A percentile compares a stretch with the other conserved stretches of the same genome.
Conservation (phyloP, 2,329 filamentous ascomycete genomes). For the Corinectria fuckeliana region DNA sequence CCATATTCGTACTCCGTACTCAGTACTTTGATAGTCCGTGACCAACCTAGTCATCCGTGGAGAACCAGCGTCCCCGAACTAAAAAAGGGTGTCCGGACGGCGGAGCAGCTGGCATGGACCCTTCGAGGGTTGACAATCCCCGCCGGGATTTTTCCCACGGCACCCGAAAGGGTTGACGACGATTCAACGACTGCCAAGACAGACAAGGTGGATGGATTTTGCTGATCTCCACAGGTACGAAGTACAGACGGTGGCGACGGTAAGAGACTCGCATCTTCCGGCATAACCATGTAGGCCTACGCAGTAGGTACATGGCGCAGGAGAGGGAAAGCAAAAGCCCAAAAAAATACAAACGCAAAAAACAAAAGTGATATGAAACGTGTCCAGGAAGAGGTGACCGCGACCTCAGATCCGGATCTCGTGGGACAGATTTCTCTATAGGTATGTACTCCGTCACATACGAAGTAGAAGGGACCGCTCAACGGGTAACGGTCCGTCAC, state of each 20-base stretch:
- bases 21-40: too few relatives aligned
- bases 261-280: not conserved
- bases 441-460: not conserved
- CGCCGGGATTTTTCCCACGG: not conserved
- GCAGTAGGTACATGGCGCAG: too few relatives aligned
- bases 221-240: slow-evolving; percentile 11
- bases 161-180: slow-evolving; percentile 5
- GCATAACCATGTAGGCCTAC: not conserved
- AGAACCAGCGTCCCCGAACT: not conserved
- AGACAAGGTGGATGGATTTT: not conserved
- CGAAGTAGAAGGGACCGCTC: not conserved
- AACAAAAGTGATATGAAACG: too few relatives aligned
- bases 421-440: not conserved
- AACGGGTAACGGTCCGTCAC: slow-evolving; percentile 15
- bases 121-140: not conserved
- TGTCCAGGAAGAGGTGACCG: too few relatives aligned
- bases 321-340: not conserved
- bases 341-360: too few relatives aligned
- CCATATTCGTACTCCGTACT: too few relatives aligned
- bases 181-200: not conserved
- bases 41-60: not conserved
- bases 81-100: not conserved
- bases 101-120: slow-evolving; percentile 3
- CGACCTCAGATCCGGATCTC: not conserved
- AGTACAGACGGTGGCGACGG: slow-evolving; percentile 10